Base-by-base conservation (phyloP, 768 basidiomycete species). In the Termitomyces sp. region DNA sequence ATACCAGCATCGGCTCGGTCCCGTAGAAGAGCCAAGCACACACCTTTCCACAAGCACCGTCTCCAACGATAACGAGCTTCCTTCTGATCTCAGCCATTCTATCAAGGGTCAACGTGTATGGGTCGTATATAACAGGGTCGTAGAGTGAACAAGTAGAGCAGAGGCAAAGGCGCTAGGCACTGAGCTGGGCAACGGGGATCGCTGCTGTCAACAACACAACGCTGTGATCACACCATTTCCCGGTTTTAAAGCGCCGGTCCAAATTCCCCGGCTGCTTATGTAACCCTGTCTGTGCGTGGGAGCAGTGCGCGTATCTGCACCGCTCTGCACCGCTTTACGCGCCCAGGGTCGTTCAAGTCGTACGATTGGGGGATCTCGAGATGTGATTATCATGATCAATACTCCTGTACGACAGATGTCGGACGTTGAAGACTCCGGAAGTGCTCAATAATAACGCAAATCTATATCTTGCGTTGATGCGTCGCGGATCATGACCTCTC, bases 51-150 rank as follows among this genome's bases (percentile, higher is more conserved):
- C 93, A 95, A 76, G 93, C 93, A 84, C 95, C 95, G 80, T 96
- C 95, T 74, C 95, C 95, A 66, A 98, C 95, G 75, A 98, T 97
- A 74, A 98, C 95, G 68, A 98, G 88, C 78, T 98, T 98, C 77
- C 95, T 90, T 78, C 95, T 86, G 76, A 98, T 96, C 81, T 97
- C 95, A 72, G 94, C 88, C 95, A 98, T 98, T 60, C 33, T 41
- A 39, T 57, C 41, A 30, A 22, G 33, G 11, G 18, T 56, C 22
- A 54, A 22, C 30, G 56, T 36, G 53, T 20, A 30, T 12, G 41
- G 12, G 30, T 57, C 22, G 34, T 33, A 20, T 41, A 55, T 11
- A n/a, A n/a, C 18, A 39, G 22, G 45, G 47, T 44, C 11, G 54
- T 39, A 34, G 62, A 45, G 49, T 41, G 53, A 20, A 51, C 27